Percentiles rank a stretch among this genome's conserved stretches.
Evolutionary conservation across 2,329 filamentous ascomycete genomes (phyloP).

Genomic region (Sclerotiophoma versabilis): DNA sequence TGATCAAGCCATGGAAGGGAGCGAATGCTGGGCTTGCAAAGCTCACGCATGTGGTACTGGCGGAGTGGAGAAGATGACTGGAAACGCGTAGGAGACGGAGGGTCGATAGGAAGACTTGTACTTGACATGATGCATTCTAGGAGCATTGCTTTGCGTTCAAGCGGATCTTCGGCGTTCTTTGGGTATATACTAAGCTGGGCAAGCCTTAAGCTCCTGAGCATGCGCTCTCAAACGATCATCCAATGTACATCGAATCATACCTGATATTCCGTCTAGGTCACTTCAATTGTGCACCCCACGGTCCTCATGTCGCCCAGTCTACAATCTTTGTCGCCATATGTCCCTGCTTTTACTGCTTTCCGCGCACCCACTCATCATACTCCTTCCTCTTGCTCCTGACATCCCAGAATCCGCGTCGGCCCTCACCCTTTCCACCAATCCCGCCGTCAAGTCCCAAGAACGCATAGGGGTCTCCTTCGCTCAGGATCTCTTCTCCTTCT

Average conservation of each 20-base stretch:
- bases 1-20: conserved; percentile 25
- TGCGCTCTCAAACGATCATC: background rate
- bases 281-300: background rate
- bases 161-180: conserved; percentile 5
- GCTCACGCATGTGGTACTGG: conserved; percentile 33
- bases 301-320: background rate
- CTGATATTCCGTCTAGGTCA: background rate
- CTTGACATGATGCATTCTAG: background rate
- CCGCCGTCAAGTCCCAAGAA: conserved; percentile 62
- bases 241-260: background rate
- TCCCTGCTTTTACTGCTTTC: conserved; percentile 21
- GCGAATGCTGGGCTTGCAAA: conserved; percentile 38
- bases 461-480: conserved; percentile 78
- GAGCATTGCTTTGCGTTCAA: conserved; percentile 11
- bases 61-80: conserved; percentile 36
- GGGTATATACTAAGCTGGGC: background rate
- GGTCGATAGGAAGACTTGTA: background rate
- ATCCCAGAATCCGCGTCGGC: conserved; percentile 84
- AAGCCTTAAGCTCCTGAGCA: background rate
- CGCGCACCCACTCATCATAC: conserved; percentile 75
- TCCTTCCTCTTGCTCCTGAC: conserved; percentile 85
- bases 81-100: conserved; percentile 23
- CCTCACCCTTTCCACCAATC: conserved; percentile 67
- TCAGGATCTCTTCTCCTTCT: conserved; percentile 70
- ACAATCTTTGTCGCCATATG: background rate